Conservation (phyloP, 148 eudicot species). For the Dysphania ambrosioides region DNA sequence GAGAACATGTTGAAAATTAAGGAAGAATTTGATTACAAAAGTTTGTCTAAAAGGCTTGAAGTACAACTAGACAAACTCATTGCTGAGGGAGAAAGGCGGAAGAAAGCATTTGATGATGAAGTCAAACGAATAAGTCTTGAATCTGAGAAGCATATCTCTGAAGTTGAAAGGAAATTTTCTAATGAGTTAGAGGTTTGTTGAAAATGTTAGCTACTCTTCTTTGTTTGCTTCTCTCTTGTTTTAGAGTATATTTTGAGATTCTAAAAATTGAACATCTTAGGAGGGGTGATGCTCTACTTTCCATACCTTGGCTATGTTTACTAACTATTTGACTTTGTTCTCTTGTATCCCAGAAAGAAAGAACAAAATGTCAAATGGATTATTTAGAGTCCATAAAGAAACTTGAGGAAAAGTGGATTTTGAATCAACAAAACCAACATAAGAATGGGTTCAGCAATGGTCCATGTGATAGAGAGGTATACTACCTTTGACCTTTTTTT, state of each 20-base stretch:
- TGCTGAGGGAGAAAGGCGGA: conserved; percentile 86
- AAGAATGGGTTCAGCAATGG: conserved; percentile 52
- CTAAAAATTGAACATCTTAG: not conserved
- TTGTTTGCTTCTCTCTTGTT: conserved; percentile 12
- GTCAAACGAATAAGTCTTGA: conserved; percentile 62
- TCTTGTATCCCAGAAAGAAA: conserved; percentile 59
- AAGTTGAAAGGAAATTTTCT: conserved; percentile 69
- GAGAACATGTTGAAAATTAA: conserved; percentile 94
- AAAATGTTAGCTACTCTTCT: conserved; percentile 14
- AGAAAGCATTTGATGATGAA: conserved; percentile 78
- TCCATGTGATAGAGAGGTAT: conserved; percentile 50
- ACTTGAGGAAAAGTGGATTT: conserved; percentile 86
- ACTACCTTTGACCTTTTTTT: not conserved
- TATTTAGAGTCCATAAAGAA: conserved; percentile 88
- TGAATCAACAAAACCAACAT: conserved; percentile 60
- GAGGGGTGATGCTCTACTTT: not conserved
- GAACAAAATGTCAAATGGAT: conserved; percentile 91
- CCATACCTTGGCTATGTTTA: not conserved
- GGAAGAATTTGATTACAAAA: conserved; percentile 94
- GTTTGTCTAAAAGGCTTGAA: conserved; percentile 81
- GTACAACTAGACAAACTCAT: conserved; percentile 84
- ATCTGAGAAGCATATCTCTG: conserved; percentile 62
- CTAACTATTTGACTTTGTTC: conserved; percentile 5
- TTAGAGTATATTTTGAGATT: conserved; percentile 14
- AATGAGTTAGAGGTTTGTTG: conserved; percentile 68